phyloP scores from a whole-genome alignment of 345 rosid genomes.

The Pistacia vera region DNA sequence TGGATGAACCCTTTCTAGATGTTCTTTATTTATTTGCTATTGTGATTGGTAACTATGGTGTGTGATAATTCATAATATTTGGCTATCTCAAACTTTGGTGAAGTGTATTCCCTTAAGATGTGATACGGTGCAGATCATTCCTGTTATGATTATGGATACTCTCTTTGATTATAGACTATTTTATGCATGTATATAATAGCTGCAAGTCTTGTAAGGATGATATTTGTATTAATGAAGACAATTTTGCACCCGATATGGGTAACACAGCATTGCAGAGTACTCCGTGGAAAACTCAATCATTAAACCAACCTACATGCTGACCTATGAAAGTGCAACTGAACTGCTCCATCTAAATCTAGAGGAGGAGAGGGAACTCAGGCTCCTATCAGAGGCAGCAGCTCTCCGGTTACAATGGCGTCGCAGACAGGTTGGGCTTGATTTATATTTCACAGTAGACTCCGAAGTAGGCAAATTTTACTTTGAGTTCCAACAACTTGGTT shows the following conservation, averaged over 20 bases:
- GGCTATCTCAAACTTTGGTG: background rate
- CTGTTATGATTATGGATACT: background rate
- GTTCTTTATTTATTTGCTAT: too few relatives aligned
- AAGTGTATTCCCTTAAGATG: background rate
- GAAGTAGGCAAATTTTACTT: background rate
- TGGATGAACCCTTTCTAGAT: too few relatives aligned
- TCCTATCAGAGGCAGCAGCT: conserved; percentile 80
- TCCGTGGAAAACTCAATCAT: conserved; percentile 75
- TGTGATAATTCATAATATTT: background rate
- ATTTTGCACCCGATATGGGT: conserved; percentile 17
- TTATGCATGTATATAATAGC: background rate
- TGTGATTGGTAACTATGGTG: background rate
- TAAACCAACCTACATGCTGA: conserved; percentile 95
- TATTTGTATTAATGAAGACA: conserved; percentile 14
- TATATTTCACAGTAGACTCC: background rate
- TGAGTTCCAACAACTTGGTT: background rate
- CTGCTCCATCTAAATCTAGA: conserved; percentile 83
- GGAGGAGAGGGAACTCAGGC: conserved; percentile 80
- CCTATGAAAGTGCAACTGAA: conserved; percentile 95
- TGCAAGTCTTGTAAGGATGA: conserved; percentile 4
- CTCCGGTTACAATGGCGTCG: conserved; percentile 79
- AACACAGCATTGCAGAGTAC: conserved; percentile 81
- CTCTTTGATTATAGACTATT: background rate
- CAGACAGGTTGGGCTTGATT: conserved; percentile 61
- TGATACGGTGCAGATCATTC: background rate